Conservation (phyloP, 1,139 yeast species). For the Saccharomyces uvarum region DNA sequence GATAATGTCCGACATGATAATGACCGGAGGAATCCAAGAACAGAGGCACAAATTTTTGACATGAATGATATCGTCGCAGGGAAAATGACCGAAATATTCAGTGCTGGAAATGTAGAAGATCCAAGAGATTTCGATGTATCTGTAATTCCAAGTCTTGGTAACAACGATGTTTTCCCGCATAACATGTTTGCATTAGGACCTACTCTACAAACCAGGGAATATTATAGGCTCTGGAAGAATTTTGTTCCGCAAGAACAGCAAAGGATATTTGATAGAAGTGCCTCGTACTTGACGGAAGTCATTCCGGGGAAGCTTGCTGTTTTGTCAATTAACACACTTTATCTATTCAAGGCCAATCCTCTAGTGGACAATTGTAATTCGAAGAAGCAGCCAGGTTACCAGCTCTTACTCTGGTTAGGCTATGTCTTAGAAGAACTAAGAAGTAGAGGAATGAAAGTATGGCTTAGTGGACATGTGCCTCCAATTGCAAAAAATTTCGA, state of each 20-base stretch:
- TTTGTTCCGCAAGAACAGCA: slow-evolving; percentile 73
- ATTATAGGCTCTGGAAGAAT: slow-evolving; percentile 63
- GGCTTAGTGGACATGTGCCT: slow-evolving; percentile 86
- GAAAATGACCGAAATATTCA: slow-evolving; percentile 45
- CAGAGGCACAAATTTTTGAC: slow-evolving; percentile 60
- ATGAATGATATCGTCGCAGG: slow-evolving; percentile 58
- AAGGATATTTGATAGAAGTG: slow-evolving; percentile 68
- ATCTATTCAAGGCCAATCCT: slow-evolving; percentile 69
- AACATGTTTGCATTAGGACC: slow-evolving; percentile 80
- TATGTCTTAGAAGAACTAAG: slow-evolving; percentile 65
- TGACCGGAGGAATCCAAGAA: slow-evolving; percentile 65
- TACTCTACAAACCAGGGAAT: slow-evolving; percentile 70
- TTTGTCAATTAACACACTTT: slow-evolving; percentile 68
- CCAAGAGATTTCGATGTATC: slow-evolving; percentile 41
- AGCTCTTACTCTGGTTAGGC: slow-evolving; percentile 71
- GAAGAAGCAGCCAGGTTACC: slow-evolving; percentile 70
- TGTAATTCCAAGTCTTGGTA: slow-evolving; percentile 67
- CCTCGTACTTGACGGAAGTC: slow-evolving; percentile 65
- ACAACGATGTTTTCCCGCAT: slow-evolving; percentile 85
- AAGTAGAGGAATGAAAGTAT: slow-evolving; percentile 68
- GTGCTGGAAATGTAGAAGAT: slow-evolving; percentile 37
- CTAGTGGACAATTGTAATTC: slow-evolving; percentile 72
- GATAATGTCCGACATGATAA: slow-evolving; percentile 83
- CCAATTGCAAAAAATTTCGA: slow-evolving; percentile 75
- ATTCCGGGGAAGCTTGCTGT: slow-evolving; percentile 73